Base-by-base conservation (phyloP, 495 filamentous ascomycete genomes). In the Hyphodiscus hymeniophilus region DNA sequence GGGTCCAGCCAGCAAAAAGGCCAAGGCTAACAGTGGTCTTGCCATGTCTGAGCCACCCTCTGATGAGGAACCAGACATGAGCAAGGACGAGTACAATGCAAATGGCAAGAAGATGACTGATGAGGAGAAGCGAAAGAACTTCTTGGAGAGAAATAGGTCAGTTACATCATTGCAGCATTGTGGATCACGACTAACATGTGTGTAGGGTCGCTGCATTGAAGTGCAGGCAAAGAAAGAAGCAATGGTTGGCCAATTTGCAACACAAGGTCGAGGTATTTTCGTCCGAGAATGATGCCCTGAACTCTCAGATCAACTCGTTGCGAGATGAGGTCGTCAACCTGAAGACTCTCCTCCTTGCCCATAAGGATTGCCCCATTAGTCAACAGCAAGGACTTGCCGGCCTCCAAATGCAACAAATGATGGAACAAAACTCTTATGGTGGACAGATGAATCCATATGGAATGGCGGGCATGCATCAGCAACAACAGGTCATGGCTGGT, bases 81-180 rank as follows among this genome's bases (percentile, higher is more conserved):
- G 74, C 7, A 73, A 76, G 7, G 67, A 70, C n/a, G 65, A 81
- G 21, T 71, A 75, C 7, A 75, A 79, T 45, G 72, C 71, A 8
- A 71, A 77, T 39, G 59, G 71, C 33, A 85, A 81, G 71, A 98
- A 97, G 70, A 96, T 97, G 94, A 97, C 92, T 11, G 92, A 98
- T 55, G 92, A 97, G 61, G 92, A 98, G 67, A 98, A 98, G 73
- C 70, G 92, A 32, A 95, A 92, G 70, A 98, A 98, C 59, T 98
- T 98, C 66, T 71, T 98, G 7, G 92, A 98, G 57, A 74, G 92
- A 26, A 98, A 98, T 64, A 76, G 92, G 92, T 96, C 79, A 58
- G 86, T 72, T 51, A 3, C 24, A 49, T 24, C 36, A 39, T 11
- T 32, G 33, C 1, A 62, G 18, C 28, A 28, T 38, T 6, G 46